Evolutionary conservation across 2,329 filamentous ascomycete species (phyloP).

Genomic region (Colletotrichum sp.): DNA sequence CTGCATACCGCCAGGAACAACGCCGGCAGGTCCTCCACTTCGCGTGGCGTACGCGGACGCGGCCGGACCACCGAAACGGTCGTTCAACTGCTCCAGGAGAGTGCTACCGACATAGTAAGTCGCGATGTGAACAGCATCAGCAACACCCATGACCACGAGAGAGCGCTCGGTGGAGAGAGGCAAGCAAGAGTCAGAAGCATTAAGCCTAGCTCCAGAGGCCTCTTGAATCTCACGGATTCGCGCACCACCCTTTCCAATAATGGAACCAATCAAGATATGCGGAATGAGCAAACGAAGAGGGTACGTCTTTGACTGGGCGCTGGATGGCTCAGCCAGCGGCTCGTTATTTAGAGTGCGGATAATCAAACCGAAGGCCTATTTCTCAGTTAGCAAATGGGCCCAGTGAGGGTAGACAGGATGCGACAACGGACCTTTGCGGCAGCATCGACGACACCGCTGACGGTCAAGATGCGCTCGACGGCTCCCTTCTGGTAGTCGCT

Average conservation of each 20-base stretch:
- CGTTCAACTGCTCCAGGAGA: conserved; percentile 95
- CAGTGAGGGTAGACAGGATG: background rate
- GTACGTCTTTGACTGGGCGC: conserved; percentile 94
- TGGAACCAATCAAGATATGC: conserved; percentile 96
- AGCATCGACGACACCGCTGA: conserved; percentile 95
- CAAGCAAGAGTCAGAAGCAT: conserved; percentile 93
- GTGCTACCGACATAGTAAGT: conserved; percentile 99
- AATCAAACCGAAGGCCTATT: conserved; percentile 92
- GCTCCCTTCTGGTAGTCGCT: conserved; percentile 98
- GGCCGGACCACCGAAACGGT: conserved; percentile 92
- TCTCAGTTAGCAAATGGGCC: background rate
- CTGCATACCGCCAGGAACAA: conserved; percentile 97
- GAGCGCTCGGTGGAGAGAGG: conserved; percentile 96
- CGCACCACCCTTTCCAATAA: conserved; percentile 96
- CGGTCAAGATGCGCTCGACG: conserved; percentile 95
- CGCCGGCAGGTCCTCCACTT: conserved; percentile 89
- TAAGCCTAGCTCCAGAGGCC: conserved; percentile 92
- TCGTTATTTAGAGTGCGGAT: conserved; percentile 99
- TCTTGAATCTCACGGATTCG: conserved; percentile 99
- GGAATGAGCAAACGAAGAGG: conserved; percentile 94
- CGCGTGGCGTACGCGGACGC: conserved; percentile 98
- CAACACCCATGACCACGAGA: conserved; percentile 96
- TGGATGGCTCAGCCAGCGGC: conserved; percentile 85
- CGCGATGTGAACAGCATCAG: conserved; percentile 97
- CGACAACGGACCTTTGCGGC: conserved; percentile 79